A percentile compares a stretch with the other conserved stretches of the same genome.
Conservation (phyloP, 1,284 basidiomycete species). For the Ganoderma meredithae region DNA sequence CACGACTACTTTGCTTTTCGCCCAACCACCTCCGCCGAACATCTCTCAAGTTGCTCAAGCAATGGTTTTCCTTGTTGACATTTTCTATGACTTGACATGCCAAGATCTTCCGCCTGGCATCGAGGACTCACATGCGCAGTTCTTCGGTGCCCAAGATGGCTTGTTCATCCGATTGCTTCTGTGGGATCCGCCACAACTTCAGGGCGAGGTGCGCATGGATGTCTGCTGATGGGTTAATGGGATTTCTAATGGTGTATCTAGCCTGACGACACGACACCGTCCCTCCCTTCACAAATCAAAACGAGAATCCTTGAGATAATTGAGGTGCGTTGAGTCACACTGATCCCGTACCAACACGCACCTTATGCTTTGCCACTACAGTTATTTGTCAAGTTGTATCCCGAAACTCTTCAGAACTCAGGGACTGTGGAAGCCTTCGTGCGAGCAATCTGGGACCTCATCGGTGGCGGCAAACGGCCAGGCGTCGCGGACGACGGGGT, state of each 20-base stretch:
- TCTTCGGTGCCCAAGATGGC: constrained; percentile 76
- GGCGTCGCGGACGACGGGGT: constrained; percentile 84
- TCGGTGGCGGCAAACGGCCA: constrained; percentile 77
- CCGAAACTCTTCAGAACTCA: constrained; percentile 80
- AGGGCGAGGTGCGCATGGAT: constrained; percentile 67
- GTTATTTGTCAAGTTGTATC: constrained; percentile 92
- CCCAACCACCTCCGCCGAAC: constrained; percentile 50
- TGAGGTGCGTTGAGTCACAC: constrained; percentile 57
- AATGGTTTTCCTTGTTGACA: constrained; percentile 82
- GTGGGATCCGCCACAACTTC: constrained; percentile 79
- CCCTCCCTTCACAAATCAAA: constrained; percentile 87
- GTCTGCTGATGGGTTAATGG: too few relatives aligned
- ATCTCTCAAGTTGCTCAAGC: constrained; percentile 69
- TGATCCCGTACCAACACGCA: too few relatives aligned
- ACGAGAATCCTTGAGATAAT: constrained; percentile 92
- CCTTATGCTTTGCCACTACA: constrained; percentile 42
- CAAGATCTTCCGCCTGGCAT: constrained; percentile 96
- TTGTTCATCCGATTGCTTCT: constrained; percentile 82
- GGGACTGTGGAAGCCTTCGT: constrained; percentile 85
- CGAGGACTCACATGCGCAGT: constrained; percentile 87
- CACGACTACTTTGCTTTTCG: constrained; percentile 60
- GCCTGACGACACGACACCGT: constrained; percentile 87
- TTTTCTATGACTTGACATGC: constrained; percentile 94
- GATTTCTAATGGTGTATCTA: constrained; percentile 41
- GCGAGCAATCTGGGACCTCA: constrained; percentile 90